Percentiles rank a stretch among this genome's conserved stretches.
Evolutionary conservation across 371 early-diverging fungal species (phyloP).

Genomic region (Blakeslea trispora): DNA sequence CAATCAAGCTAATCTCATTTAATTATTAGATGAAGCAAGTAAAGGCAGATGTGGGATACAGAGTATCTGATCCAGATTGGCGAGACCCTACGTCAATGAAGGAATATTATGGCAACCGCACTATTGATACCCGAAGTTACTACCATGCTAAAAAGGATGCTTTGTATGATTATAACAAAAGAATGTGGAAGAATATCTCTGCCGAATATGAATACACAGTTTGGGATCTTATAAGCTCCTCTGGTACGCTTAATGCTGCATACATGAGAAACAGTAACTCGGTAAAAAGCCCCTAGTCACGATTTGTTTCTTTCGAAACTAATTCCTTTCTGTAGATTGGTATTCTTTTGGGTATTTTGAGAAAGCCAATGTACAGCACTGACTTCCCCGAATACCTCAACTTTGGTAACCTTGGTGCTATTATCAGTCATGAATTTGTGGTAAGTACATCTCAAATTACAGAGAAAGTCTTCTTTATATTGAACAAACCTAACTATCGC

Average conservation of each 20-base stretch:
- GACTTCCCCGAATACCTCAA: conserved; percentile 53
- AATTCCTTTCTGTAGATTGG: conserved; percentile 32
- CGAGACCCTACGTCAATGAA: conserved; percentile 40
- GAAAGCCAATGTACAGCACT: conserved; percentile 38
- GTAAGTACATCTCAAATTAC: no score
- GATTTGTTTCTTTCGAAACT: no score
- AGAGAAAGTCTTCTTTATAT: background rate
- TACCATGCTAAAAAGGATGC: conserved; percentile 37
- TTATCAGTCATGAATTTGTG: conserved; percentile 61
- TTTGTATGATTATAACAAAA: conserved; percentile 23
- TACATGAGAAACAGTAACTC: conserved; percentile 42
- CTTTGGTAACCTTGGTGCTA: conserved; percentile 56
- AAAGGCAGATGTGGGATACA: conserved; percentile 49
- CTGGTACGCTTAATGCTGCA: conserved; percentile 57
- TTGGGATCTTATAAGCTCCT: conserved; percentile 44
- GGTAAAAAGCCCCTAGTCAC: conserved; percentile 1
- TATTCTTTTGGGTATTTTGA: conserved; percentile 58
- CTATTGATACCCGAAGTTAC: conserved; percentile 30
- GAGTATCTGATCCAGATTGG: conserved; percentile 44
- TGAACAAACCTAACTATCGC: no score
- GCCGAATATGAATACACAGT: conserved; percentile 28
- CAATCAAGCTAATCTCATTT: background rate
- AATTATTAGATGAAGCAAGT: conserved; percentile 23
- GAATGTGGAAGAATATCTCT: conserved; percentile 34
- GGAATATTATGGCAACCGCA: conserved; percentile 38